Conservation (phyloP, 2,329 filamentous ascomycete species). For the Pseudogymnoascus sp. region DNA sequence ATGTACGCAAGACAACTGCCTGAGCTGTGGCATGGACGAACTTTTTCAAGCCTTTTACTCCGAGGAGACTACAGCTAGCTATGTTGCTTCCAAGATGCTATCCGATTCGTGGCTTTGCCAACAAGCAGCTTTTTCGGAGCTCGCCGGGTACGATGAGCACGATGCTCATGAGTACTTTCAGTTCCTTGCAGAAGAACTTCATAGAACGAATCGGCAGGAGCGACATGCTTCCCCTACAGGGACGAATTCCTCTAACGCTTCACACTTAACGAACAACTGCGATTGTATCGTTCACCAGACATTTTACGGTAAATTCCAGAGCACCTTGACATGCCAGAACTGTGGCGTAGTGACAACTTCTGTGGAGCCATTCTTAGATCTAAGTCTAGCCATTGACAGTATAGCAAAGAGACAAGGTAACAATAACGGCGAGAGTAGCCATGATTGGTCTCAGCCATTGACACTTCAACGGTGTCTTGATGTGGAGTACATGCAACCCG, state of each 20-base stretch:
- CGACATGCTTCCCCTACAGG: conserved; percentile 31
- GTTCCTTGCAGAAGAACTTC: conserved; percentile 85
- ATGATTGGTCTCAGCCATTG: conserved; percentile 34
- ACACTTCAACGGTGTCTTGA: conserved; percentile 68
- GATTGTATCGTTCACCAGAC: conserved; percentile 89
- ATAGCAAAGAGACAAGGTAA: conserved; percentile 35
- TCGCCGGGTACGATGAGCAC: conserved; percentile 89
- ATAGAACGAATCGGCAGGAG: conserved; percentile 68
- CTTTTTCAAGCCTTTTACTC: conserved; percentile 66
- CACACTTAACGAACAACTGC: conserved; percentile 39
- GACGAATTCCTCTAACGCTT: conserved; percentile 34
- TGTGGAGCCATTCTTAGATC: conserved; percentile 81
- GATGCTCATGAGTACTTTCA: conserved; percentile 97
- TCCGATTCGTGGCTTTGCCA: conserved; percentile 85
- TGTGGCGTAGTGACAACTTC: conserved; percentile 76
- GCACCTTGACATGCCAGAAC: conserved; percentile 81
- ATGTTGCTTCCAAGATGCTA: conserved; percentile 81
- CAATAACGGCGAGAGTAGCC: conserved; percentile 34
- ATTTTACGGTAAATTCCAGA: conserved; percentile 86
- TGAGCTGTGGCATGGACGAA: conserved; percentile 64
- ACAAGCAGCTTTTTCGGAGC: conserved; percentile 59
- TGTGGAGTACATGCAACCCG: conserved; percentile 75
- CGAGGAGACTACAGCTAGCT: conserved; percentile 73
- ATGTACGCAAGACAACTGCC: conserved; percentile 55
- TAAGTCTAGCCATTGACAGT: conserved; percentile 77